phyloP scores from a whole-genome alignment of 768 basidiomycete genomes.

The Termitomyces sp. region DNA sequence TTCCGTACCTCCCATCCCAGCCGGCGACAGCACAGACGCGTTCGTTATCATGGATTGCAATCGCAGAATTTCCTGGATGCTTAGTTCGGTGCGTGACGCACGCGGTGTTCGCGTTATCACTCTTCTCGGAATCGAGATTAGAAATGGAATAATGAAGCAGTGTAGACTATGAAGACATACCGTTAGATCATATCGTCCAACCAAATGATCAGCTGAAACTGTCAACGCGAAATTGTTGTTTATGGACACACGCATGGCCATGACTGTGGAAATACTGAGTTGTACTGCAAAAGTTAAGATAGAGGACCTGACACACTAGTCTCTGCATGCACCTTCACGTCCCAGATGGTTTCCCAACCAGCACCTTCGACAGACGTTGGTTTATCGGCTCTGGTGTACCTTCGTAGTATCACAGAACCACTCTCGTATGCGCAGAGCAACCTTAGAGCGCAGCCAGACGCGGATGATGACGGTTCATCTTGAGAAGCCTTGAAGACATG shows the following conservation, averaged over 20 bases:
- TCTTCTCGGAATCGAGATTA: not conserved
- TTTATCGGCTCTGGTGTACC: slow-evolving; percentile 34
- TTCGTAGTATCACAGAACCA: slow-evolving; percentile 72
- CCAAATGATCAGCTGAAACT: slow-evolving; percentile 80
- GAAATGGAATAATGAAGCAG: not conserved
- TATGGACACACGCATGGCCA: slow-evolving; percentile 75
- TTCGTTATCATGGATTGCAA: slow-evolving; percentile 73
- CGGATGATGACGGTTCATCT: slow-evolving; percentile 21
- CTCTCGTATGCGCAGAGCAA: slow-evolving; percentile 81
- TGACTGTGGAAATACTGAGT: slow-evolving; percentile 41
- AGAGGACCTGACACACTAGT: slow-evolving; percentile 43
- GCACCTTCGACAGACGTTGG: slow-evolving; percentile 58
- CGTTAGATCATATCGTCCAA: slow-evolving; percentile 57
- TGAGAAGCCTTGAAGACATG: slow-evolving; percentile 45
- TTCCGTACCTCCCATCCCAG: slow-evolving; percentile 84
- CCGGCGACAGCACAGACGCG: slow-evolving; percentile 83
- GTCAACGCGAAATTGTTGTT: slow-evolving; percentile 60
- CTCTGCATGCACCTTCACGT: slow-evolving; percentile 60
- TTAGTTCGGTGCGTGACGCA: slow-evolving; percentile 47
- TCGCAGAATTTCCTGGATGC: slow-evolving; percentile 70
- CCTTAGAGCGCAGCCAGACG: slow-evolving; percentile 37
- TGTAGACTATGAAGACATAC: slow-evolving; percentile 22
- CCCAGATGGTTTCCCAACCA: slow-evolving; percentile 74
- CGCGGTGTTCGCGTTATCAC: not conserved
- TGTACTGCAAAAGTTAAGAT: not conserved